Base-by-base conservation (phyloP, 1,139 yeast genomes). In the Zygosaccharomyces pseudobailii region DNA sequence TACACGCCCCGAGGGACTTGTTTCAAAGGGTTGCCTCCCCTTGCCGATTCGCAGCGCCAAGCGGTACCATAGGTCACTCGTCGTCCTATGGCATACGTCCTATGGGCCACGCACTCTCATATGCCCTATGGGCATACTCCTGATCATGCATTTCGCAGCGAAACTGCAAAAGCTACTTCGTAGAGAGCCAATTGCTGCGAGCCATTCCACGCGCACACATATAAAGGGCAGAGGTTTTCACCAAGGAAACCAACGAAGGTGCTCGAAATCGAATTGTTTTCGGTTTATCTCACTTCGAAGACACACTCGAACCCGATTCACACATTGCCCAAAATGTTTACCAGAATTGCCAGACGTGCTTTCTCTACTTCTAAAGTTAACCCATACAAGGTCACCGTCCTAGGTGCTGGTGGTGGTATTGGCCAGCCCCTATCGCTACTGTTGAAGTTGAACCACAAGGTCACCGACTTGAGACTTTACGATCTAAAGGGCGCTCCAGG, bases 331-430 rank as follows among this genome's bases (percentile, higher is more conserved):
- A 38, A 27, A 9, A 58, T 59, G 63, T 51, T 57, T 9, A 50
- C 55, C 39, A 55, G 55, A 50, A 53, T 59, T 36, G 77, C 85
- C 53, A 72, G 77, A 69, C 83, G 88, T 74, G 71, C 83, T 53
- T 85, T 86, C 73, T 78, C 85, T 39, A 75, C 89, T 47, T 69
- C 87, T 42, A 74, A 85, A 53, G 65, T 81, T 52, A 69, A 76
- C 57, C 82, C 84, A 58, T 84, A 83, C 77, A 84, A 84, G 71
- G 96, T 89, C 54, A 79, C 96, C 67, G 96, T 89, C 61, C 78
- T 86, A 61, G 97, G 97, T 71, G 97, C 96, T 62, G 89, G 90
- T 60, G 97, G 98, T 72, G 98, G 98, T 73, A 92, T 92, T 69
- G 98, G 98, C 59, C 98, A 92, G 77, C 98, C 98, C 55, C 76